Conservation (phyloP, 2,329 filamentous ascomycete species). For the Colletotrichum lindemuthianum region DNA sequence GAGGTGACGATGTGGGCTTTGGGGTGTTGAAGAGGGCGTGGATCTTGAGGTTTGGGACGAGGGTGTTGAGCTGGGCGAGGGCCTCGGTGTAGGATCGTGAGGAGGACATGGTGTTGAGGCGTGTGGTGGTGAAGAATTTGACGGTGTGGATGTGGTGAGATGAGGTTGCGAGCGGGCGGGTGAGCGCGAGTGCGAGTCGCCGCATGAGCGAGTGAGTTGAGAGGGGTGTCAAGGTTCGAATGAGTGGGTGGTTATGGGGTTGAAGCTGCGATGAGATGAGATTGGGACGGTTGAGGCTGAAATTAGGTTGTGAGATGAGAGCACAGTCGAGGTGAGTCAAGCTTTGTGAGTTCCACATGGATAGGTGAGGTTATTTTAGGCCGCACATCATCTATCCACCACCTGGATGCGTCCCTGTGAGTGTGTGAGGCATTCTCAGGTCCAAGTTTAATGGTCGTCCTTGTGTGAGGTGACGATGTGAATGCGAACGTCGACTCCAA, state of each 20-base stretch:
- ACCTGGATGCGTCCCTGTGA: no score
- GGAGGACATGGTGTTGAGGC: slow-evolving; percentile 16
- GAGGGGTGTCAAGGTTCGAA: neutral
- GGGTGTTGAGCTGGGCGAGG: slow-evolving; percentile 33
- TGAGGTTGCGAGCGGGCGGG: neutral
- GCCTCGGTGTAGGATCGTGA: slow-evolving; percentile 34
- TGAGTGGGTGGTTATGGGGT: neutral
- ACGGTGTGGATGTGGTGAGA: neutral
- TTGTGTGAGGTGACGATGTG: no score
- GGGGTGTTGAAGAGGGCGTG: slow-evolving; percentile 33
- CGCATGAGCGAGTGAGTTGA: slow-evolving; percentile 3
- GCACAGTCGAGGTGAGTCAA: neutral
- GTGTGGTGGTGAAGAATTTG: slow-evolving; percentile 2
- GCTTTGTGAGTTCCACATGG: slow-evolving; percentile 21
- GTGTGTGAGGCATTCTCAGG: no score
- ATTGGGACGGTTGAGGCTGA: neutral
- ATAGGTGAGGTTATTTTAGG: neutral
- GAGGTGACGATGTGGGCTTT: neutral
- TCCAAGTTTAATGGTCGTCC: no score
- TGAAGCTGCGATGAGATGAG: neutral
- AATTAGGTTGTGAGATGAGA: neutral
- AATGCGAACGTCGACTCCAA: no score
- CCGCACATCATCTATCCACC: no score
- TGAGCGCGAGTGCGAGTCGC: neutral
- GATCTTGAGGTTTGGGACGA: slow-evolving; percentile 35